A percentile compares a stretch with the other conserved stretches of the same genome.
Evolutionary conservation across 495 filamentous ascomycete genomes (phyloP).

Genomic region (Talaromyces stipitatus): DNA sequence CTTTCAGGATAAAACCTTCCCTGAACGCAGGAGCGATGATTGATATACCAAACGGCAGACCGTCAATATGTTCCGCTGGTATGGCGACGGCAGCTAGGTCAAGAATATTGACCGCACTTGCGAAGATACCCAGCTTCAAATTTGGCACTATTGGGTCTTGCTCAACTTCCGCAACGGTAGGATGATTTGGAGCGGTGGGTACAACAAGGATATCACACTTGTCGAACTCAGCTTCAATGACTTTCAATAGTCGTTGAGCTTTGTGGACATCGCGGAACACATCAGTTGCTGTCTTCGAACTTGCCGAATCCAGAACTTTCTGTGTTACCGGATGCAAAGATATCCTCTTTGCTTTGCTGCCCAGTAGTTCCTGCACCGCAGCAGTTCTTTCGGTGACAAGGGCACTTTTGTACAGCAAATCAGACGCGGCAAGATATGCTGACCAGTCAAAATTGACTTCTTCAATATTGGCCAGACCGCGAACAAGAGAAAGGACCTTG

Average conservation of each 20-base stretch:
- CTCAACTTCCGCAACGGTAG: slow-evolving; percentile 47
- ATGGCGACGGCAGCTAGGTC: slow-evolving; percentile 54
- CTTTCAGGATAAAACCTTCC: not conserved
- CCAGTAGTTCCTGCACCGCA: slow-evolving; percentile 31
- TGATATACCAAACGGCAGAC: slow-evolving; percentile 4
- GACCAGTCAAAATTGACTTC: slow-evolving; percentile 41
- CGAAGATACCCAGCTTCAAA: slow-evolving; percentile 47
- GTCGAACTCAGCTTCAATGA: slow-evolving; percentile 28
- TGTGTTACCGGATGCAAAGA: slow-evolving; percentile 49
- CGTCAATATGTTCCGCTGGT: slow-evolving; percentile 27
- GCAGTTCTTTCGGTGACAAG: slow-evolving; percentile 1
- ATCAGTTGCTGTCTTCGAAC: slow-evolving; percentile 16
- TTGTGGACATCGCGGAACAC: slow-evolving; percentile 1
- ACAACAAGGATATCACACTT: slow-evolving; percentile 50
- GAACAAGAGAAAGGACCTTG: slow-evolving; percentile 33
- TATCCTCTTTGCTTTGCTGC: slow-evolving; percentile 14
- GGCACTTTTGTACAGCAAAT: slow-evolving; percentile 3
- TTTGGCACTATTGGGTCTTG: slow-evolving; percentile 48
- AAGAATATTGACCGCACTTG: slow-evolving; percentile 55
- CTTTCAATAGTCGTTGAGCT: slow-evolving; percentile 18
- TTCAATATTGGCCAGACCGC: slow-evolving; percentile 32
- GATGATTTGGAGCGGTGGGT: slow-evolving; percentile 52
- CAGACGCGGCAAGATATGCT: slow-evolving; percentile 34
- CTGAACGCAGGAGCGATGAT: slow-evolving; percentile 2
- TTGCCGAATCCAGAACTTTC: slow-evolving; percentile 40